Conservation (phyloP, 148 eudicot genomes). For the Cornus controversa region DNA sequence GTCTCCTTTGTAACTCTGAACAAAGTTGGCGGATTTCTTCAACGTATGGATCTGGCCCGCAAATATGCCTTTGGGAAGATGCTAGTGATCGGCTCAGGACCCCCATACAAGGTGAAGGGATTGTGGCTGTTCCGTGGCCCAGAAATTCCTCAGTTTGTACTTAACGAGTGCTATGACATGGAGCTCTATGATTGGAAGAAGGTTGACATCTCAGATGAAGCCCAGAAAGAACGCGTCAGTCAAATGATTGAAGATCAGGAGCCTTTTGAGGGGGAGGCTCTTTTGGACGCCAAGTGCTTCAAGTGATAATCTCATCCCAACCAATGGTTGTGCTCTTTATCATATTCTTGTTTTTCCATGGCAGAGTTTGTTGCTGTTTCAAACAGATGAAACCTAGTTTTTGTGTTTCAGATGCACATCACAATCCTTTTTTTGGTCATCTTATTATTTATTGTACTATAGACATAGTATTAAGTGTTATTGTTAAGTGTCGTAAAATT, state of each 20-base stretch:
- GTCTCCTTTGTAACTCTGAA: slow-evolving; percentile 40
- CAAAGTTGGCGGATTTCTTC: slow-evolving; percentile 40
- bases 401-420: not conserved
- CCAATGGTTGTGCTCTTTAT: not conserved
- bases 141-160: slow-evolving; percentile 32
- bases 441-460: not conserved
- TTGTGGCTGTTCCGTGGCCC: slow-evolving; percentile 39
- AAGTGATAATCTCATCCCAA: slow-evolving; percentile 13
- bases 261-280: slow-evolving; percentile 40
- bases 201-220: slow-evolving; percentile 31
- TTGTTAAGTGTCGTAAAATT: not conserved
- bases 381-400: not conserved
- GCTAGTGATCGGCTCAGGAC: slow-evolving; percentile 29
- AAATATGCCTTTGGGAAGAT: slow-evolving; percentile 42
- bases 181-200: slow-evolving; percentile 39
- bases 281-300: slow-evolving; percentile 40
- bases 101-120: slow-evolving; percentile 38
- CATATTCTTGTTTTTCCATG: not conserved
- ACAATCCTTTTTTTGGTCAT: not conserved
- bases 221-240: slow-evolving; percentile 33
- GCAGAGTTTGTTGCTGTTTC: not conserved
- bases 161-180: slow-evolving; percentile 41
- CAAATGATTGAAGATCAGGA: slow-evolving; percentile 41
- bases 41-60: slow-evolving; percentile 35
- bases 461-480: not conserved